Evolutionary conservation across 2,329 filamentous ascomycete genomes (phyloP), one percentile per base, ranked within the genome.

Genomic region (Triangularia verruculosa): DNA sequence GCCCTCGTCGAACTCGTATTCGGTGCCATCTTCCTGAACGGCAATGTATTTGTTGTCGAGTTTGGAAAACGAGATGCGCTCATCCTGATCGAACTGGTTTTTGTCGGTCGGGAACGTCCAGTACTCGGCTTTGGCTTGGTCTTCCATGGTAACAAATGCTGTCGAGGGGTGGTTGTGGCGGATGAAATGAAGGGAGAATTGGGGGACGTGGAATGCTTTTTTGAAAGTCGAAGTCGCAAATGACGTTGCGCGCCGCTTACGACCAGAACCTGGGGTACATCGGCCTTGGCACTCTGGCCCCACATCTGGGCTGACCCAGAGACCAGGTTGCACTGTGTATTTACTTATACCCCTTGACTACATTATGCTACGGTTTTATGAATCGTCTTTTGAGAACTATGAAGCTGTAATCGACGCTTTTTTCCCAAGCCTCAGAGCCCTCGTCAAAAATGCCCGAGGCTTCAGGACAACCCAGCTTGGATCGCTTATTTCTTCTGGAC

Each of bases 11-110:
- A 89, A 97, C 74, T 93, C 90, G 78, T 89, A 96, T 75, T 97
- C 93, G 66, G 87, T 85, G 59, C 92, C 92, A 73, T 95, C 88
- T 56, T 93, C 91, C 63, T 91, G 89, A 66, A 96, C 93, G 7
- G 95, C 86, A 60, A 95, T 86, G 78, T 89, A 94, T 74, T 92
- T 94, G 72, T 87, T 83, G 76, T 94, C 89, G 66, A 92, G 82
- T 74, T 86, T 90, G n/a, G 91, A 94, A 78, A 89, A 96, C 5
- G 92, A 94, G 72, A 97, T 91, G 70, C 93, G 90, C 27, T 91
- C 85, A 74, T 97, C 93, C 64, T 79, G 79, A 71, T 89, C 88
- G 74, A 96, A 96, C 56, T 90, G 84, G 62, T 85, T 82, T 13
- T 84, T 82, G 63, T 91, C 79, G 17, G 80, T 86, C 22, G 86